Percentiles rank a stretch among this genome's conserved stretches.
Conservation (phyloP, 768 basidiomycete genomes). For the Russula ochroleuca region DNA sequence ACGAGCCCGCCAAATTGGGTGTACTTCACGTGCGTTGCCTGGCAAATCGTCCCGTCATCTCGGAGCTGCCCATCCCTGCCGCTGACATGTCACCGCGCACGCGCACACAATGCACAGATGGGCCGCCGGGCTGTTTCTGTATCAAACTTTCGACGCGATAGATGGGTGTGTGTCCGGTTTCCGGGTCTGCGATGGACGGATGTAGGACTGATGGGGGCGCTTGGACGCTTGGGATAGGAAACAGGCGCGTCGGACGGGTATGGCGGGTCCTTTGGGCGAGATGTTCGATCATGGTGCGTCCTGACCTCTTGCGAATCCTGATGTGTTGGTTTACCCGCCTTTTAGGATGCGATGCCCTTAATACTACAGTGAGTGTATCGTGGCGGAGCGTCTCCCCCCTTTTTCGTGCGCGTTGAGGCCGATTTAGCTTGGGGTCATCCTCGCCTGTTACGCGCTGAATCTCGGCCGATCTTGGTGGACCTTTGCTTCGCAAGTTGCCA, state of each 20-base stretch:
- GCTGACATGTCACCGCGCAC: not conserved
- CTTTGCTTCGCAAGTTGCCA: constrained; percentile 72
- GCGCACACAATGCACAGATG: constrained; percentile 52
- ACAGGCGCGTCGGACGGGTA: constrained; percentile 91
- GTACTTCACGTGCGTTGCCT: constrained; percentile 70
- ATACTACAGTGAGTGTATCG: constrained; percentile 68
- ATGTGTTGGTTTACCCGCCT: not conserved
- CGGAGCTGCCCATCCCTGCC: not conserved
- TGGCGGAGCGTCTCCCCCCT: not conserved
- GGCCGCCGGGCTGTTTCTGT: constrained; percentile 83
- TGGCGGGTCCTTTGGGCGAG: constrained; percentile 96
- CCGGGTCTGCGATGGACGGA: constrained; percentile 3
- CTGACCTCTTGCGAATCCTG: constrained; percentile 17
- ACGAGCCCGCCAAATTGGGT: constrained; percentile 75
- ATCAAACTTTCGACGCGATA: constrained; percentile 86
- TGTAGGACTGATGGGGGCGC: not conserved
- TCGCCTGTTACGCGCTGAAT: constrained; percentile 80
- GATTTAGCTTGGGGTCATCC: constrained; percentile 75
- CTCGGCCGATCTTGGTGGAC: constrained; percentile 98
- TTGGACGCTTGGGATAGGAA: constrained; percentile 53
- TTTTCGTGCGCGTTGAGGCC: constrained; percentile 2
- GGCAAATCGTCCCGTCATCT: not conserved
- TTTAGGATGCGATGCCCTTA: constrained; percentile 85
- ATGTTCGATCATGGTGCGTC: constrained; percentile 92
- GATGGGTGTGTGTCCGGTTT: constrained; percentile 57